Base-by-base conservation (phyloP, 176 grass and related monocot genomes). In the Pontederia paniculata region DNA sequence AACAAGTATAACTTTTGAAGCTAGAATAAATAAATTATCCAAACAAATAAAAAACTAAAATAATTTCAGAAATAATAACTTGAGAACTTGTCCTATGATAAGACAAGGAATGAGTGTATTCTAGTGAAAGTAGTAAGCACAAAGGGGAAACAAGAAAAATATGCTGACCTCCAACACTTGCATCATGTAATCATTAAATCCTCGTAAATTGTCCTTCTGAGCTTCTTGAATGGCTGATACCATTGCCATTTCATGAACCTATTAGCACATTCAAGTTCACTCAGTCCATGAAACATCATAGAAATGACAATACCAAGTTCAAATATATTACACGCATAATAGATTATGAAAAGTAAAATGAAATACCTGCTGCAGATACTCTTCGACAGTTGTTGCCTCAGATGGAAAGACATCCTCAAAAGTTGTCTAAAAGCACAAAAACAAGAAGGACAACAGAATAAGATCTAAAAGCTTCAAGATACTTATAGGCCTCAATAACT, bases 161-260 rank as follows among this genome's bases (percentile, higher is more conserved):
- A 43, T 63, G 74, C 63, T 42, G 53, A 98, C 94, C 94, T 98
- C 87, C 55, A 91, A 72, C 50, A 93, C 87, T 84, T 77, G 80
- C 80, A 98, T 82, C 94, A 85, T 98, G 55, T 88, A 79, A 77
- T 82, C 80, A 75, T 88, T 84, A 50, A 98, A 98, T 72, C 87
- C 91, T 80, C 67, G 64, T 63, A 98, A 84, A 72, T 98, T 98
- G 75, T 93, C 94, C 67, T 98, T 98, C 68, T 93, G 87, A 84
- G 94, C 87, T 93, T 88, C 94, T 88, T 98, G 94, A 45, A 98
- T 85, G 78, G 94, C 84, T 63, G 87, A 98, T 45, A 91, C 83
- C 50, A 98, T 91, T 54, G 87, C 70, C 75, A 98, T 84, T 68
- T 98, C 83, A 73, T 98, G 94, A 78, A 98, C 66, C 94, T 98